Evolutionary conservation across 208 protist genomes (phyloP).

Genomic region (Strigomonas culicis): DNA sequence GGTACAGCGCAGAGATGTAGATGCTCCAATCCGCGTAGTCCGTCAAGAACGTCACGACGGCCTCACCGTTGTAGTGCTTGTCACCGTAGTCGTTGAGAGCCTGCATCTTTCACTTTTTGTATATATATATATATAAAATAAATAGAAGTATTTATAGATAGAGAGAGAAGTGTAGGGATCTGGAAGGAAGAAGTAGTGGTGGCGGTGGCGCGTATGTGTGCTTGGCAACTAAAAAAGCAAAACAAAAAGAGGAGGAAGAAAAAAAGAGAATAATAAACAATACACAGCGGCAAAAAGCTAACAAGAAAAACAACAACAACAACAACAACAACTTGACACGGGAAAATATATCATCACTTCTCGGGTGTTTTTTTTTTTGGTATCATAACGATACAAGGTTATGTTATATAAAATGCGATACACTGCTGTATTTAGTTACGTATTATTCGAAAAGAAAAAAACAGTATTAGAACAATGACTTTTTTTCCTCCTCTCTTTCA

Average conservation of each 20-base stretch:
- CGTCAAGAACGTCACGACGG: constrained; percentile 40
- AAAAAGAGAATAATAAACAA: neutral
- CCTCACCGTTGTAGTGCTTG: constrained; percentile 54
- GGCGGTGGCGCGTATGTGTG: too few relatives aligned
- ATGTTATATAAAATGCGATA: too few relatives aligned
- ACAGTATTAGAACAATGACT: too few relatives aligned
- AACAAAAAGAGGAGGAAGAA: neutral
- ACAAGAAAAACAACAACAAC: neutral
- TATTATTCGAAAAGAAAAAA: too few relatives aligned
- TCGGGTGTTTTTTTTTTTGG: too few relatives aligned
- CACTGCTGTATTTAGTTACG: too few relatives aligned
- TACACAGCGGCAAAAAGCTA: neutral
- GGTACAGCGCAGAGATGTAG: constrained; percentile 37
- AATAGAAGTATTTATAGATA: neutral
- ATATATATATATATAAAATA: neutral
- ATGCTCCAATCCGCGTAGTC: constrained; percentile 55
- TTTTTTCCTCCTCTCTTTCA: neutral
- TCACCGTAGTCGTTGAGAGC: constrained; percentile 46
- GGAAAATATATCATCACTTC: neutral
- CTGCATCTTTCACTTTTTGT: neutral
- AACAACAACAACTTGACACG: neutral
- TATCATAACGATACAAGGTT: too few relatives aligned
- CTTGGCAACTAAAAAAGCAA: neutral
- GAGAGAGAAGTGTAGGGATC: neutral
- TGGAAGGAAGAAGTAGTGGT: neutral